These are phyloP conservation scores for Solanum hybrid DNA, from an alignment of 305 asterid genomes.

Conservation along the genomic window DNA sequence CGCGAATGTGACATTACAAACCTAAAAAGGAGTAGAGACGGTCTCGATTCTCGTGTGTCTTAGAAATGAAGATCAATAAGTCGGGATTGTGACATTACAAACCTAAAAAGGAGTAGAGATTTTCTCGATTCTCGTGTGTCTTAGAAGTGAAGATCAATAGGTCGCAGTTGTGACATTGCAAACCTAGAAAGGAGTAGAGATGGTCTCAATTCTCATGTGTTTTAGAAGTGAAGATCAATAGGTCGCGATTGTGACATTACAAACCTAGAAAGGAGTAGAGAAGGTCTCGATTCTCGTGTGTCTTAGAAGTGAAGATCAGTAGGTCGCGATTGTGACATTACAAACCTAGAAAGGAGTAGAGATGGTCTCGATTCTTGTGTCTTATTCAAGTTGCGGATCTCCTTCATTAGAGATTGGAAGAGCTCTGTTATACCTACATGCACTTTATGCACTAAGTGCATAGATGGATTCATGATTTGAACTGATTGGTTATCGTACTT, in stretches of 20 bases:
- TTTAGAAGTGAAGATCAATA: neutral
- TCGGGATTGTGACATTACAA: neutral
- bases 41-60: no score
- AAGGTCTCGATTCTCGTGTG: no score
- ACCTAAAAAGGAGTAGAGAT: neutral
- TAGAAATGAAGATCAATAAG: neutral
- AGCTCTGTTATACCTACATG: neutral
- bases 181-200: no score
- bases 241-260: no score
- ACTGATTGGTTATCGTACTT: neutral
- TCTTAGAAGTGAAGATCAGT: neutral
- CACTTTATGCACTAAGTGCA: neutral
- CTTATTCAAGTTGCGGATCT: neutral
- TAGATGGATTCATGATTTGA: neutral
- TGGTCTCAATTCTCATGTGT: no score
- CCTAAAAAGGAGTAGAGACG: no score
- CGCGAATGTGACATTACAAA: no score
- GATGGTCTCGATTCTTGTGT: neutral
- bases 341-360: neutral
- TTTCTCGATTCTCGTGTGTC: no score
- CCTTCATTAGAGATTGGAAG: neutral
- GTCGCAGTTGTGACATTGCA: no score
- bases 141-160: no score
- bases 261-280: no score
- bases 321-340: neutral